Base-by-base conservation (phyloP, 1,139 yeast genomes). In the Trichomonascaceae sp. region DNA sequence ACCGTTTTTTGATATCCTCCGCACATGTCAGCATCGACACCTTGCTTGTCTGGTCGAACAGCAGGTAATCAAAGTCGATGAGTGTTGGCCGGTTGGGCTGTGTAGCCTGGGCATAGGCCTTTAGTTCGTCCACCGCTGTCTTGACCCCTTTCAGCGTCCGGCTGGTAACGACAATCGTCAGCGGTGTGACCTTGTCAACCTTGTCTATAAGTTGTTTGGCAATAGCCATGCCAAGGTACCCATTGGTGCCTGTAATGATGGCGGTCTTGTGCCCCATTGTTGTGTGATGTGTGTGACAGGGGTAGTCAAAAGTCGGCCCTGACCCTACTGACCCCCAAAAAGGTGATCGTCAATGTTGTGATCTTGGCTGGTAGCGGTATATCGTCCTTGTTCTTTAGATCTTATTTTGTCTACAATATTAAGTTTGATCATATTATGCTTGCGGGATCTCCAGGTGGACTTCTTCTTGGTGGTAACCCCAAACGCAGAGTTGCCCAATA, bases 21-120 rank as follows among this genome's bases (percentile, higher is more conserved):
- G 74, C 73, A 0, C 93, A 94, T 14, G 71, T 66, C 26, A 81
- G 60, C 9, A 87, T 70, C 0, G 95, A 81, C 4, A 84, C 78
- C 95, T 87, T 84, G 48, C 80, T 73, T n/a, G 87, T 69, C 52
- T 89, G 85, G 54, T 89, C 97, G 20, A 89, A 76, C 33, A 87
- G 62, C 2, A 85, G 54, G 46, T 87, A 89, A 56, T 89, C 98
- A 51, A 78, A 87, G 48, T 82, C 93, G 5, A 87, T 65, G 25
- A 66, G 61, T 0, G 75, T 79, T 3, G 64, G 37, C 13, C 53
- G 45, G 5, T 33, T 33, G 6, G 31, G 25, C 22, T 38, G 40
- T 14, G 18, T 25, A 25, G 57, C 60, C 8, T 51, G 51, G 17
- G 69, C 71, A 50, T 68, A 71, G 4, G 58, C 54, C 41, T 76